phyloP scores from a whole-genome alignment of 2,329 filamentous ascomycete species.

The Penicillium psychrosexuale region DNA sequence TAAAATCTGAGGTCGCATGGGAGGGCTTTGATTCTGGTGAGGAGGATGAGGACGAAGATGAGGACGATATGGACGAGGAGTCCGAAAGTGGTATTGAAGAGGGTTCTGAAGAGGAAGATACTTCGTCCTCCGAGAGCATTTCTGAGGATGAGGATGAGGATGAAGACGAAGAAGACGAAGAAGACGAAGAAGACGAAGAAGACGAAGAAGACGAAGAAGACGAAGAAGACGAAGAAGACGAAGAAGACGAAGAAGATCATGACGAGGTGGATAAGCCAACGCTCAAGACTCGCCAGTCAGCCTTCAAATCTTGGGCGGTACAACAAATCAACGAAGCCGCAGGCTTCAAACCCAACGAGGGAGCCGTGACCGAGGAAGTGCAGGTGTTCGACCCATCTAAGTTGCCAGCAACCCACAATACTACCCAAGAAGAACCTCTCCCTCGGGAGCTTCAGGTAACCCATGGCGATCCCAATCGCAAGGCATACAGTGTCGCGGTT shows the following conservation, averaged over 20 bases:
- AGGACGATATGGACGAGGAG: conserved; percentile 19
- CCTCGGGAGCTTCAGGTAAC: conserved; percentile 40
- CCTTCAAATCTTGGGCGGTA: conserved; percentile 92
- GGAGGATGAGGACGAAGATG: conserved; percentile 35
- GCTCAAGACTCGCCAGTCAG: conserved; percentile 50
- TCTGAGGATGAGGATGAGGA: conserved; percentile 13
- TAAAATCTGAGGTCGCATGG: conserved; percentile 42
- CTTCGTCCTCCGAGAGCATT: conserved; percentile 11
- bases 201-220: conserved; percentile 12
- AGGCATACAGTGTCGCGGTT: conserved; percentile 73
- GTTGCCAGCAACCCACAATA: conserved; percentile 37
- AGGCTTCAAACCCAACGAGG: conserved; percentile 58
- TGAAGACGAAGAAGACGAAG: conserved; percentile 6
- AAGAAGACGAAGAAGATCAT: conserved; percentile 22
- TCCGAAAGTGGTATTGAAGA: conserved; percentile 25
- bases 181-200: conserved; percentile 28
- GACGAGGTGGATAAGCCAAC: conserved; percentile 20
- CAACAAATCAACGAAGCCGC: conserved; percentile 80
- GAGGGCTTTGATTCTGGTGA: conserved; percentile 47
- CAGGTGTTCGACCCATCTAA: conserved; percentile 30
- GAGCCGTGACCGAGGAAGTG: conserved; percentile 32
- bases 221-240: conserved; percentile 24
- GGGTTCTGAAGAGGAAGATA: conserved; percentile 30
- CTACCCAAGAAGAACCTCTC: conserved; percentile 40
- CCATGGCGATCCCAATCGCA: conserved; percentile 54